Evolutionary conservation across 805 yeast genomes (phyloP), one percentile per base, ranked within the genome.

Genomic region (Metschnikowia colocasiae): DNA sequence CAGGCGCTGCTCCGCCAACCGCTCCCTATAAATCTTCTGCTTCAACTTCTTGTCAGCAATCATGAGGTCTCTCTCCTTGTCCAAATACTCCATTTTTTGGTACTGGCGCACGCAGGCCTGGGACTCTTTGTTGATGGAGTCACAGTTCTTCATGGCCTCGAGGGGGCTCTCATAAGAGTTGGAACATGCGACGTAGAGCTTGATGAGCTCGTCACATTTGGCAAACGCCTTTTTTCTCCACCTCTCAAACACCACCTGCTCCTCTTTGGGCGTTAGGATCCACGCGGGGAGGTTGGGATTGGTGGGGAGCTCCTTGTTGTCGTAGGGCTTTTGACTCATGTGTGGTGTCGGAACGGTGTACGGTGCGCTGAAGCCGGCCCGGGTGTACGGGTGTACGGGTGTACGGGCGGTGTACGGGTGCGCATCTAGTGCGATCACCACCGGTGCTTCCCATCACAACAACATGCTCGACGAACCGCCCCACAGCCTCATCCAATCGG

Each of bases 191-290:
- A 84, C 80, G 59, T 82, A 85, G 15, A 74, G 80, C 68, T 51
- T 46, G 29, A 91, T 96, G 40, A 73, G 67, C 16, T 76, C 83
- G 56, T 82, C 87, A 61, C 95, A 87, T 47, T 68, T 63, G 38
- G 78, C 74, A 70, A 85, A 85, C 0, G 92, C 79, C 58, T 73
- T 73, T 48, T 70, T 75, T 62, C 85, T 80, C 83, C 91, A 81
- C 57, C 86, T 78, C 55, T 78, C 81, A 58, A 86, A 80, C 30
- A 85, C 82, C 49, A 81, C 78, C 64, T 81, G 82, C 60, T 87
- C 95, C 61, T 87, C 94, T 52, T 75, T 76, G 12, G 94, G 92
- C 0, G 87, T 78, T 19, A 87, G 68, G 52, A 85, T 78, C 95
- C 95, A 87, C 10, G 78, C 69, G 1, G 95, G 95, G 23, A 86